Percentiles rank a stretch among this genome's conserved stretches.
These are phyloP conservation scores for Oemleria cerasiformis DNA, from an alignment of 306 rosid species.

Conservation along the genomic window DNA sequence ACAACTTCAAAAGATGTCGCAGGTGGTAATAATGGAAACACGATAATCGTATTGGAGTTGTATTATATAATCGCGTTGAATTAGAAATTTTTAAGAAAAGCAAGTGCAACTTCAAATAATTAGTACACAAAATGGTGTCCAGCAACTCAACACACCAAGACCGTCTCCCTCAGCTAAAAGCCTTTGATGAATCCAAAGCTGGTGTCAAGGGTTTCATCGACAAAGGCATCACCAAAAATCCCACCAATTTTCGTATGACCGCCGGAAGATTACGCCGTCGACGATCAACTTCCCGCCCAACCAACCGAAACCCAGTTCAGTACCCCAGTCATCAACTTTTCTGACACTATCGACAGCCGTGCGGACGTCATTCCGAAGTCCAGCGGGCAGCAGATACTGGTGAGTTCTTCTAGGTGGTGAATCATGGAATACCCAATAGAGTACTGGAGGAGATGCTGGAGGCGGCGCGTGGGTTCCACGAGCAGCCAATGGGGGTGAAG, in stretches of 20 bases:
- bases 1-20: not conserved
- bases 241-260: not conserved
- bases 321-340: constrained; percentile 28
- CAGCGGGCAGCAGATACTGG: constrained; percentile 27
- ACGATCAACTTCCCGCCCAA: not conserved
- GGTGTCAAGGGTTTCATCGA: constrained; percentile 3
- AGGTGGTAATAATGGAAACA: not conserved
- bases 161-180: constrained; percentile 1
- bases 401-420: constrained; percentile 50
- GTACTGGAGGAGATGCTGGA: constrained; percentile 29
- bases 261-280: not conserved
- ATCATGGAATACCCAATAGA: constrained; percentile 33
- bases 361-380: constrained; percentile 18
- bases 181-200: constrained; percentile 7
- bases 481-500: constrained; percentile 34
- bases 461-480: constrained; percentile 46
- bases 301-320: not conserved
- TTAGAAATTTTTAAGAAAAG: not conserved
- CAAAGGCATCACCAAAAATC: constrained; percentile 1
- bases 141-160: not conserved
- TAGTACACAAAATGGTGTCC: not conserved
- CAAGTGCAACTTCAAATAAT: not conserved
- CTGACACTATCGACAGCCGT: not conserved
- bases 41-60: no score
- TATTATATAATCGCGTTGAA: no score